These are phyloP conservation scores for Pueraria montana DNA, from an alignment of 306 rosid species.

Conservation along the genomic window DNA sequence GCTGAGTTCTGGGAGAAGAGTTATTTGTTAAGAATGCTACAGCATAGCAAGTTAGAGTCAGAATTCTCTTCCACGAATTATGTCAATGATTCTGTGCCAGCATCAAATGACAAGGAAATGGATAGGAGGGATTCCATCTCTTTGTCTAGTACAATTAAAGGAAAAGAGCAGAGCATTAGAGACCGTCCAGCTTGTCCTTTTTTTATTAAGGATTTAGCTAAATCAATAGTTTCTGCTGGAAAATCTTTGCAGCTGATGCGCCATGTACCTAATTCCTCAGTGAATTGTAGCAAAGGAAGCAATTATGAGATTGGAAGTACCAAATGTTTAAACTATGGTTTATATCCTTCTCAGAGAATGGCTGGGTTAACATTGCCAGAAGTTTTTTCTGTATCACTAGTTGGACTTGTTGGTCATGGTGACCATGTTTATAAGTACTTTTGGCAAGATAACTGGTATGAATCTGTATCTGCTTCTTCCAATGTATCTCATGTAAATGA, in stretches of 20 bases:
- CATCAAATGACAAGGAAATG: conserved; percentile 58
- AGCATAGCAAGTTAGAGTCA: conserved; percentile 55
- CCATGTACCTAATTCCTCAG: conserved; percentile 64
- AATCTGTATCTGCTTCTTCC: conserved; percentile 47
- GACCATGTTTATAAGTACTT: conserved; percentile 77
- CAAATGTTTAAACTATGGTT: conserved; percentile 51
- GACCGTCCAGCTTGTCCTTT: conserved; percentile 75
- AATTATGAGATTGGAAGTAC: conserved; percentile 60
- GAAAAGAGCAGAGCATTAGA: conserved; percentile 60
- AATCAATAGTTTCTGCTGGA: conserved; percentile 89
- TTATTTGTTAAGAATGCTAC: conserved; percentile 71
- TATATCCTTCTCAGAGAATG: conserved; percentile 59
- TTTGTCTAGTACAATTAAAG: conserved; percentile 58
- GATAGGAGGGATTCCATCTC: conserved; percentile 63
- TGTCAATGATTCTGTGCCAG: conserved; percentile 46
- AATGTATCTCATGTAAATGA: conserved; percentile 45
- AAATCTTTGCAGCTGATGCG: conserved; percentile 93
- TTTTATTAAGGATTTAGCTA: conserved; percentile 82
- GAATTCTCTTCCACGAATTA: conserved; percentile 48
- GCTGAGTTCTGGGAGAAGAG: conserved; percentile 99
- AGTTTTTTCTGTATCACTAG: conserved; percentile 80
- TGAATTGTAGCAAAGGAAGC: conserved; percentile 58
- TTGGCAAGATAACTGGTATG: conserved; percentile 63
- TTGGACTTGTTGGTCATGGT: conserved; percentile 88
- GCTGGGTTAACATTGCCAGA: conserved; percentile 85